Evolutionary conservation across 2,329 filamentous ascomycete genomes (phyloP), one percentile per base, ranked within the genome.

Genomic region (Cephalotrichum gorgonifer): DNA sequence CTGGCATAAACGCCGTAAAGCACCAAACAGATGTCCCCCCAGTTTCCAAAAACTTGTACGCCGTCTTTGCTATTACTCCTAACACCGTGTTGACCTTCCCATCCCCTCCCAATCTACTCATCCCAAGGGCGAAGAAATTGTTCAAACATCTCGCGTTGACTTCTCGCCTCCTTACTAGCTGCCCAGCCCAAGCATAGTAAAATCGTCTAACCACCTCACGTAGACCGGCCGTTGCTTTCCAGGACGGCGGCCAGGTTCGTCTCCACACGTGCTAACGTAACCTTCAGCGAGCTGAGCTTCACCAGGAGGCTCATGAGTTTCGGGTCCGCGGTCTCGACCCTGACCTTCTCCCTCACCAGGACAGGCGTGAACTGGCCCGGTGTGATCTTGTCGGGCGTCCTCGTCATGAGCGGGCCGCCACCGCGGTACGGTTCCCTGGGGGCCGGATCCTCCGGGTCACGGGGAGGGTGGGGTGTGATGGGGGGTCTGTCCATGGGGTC

Each of bases 261-360:
- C 56, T 86, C 75, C 54, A 84, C 83, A 53, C 86, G 71, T 50
- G 74, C 72, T 20, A 95, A 73, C 53, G 83, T 83, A 57, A 89
- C 79, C 54, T 85, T 83, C 50, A 96, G 67, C 4, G 86, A 88
- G 27, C 76, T 80, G 56, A 96, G 70, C 67, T 96, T 96, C 5
- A 88, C 85, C 63, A 87, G 84, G 30, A 93, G 73, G 31, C 86
- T 85, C 62, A 96, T 82, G 54, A 96, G 63, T 57, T 82, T 90
- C 1, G 91, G 91, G 63, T 97, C 90, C 49, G 89, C 87, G 58
- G 81, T 91, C 64, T 95, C 90, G 2, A 96, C 84, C 38, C 86
- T 76, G 4, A 95, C 79, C 69, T 96, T 96, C 63, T 96, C 91
- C 56, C 84, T 81, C 43, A 97, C 91, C 54, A 81, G 84, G 3